Evolutionary conservation across 176 grass and related monocot genomes (phyloP).

Genomic region (Triticum monococcum): DNA sequence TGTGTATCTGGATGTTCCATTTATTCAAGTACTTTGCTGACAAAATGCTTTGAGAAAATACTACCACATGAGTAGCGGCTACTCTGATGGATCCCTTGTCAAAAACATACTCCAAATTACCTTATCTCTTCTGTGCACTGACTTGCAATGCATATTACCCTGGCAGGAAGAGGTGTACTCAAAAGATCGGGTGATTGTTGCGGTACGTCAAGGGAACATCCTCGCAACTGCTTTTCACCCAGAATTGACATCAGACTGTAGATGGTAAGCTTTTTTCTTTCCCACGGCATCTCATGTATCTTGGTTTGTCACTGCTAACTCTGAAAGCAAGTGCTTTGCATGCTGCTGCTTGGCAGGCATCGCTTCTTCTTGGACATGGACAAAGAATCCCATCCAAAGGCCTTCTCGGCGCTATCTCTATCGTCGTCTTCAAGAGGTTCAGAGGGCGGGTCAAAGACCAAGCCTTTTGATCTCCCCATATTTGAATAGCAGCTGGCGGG

Average conservation of each 20-base stretch:
- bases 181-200: too few relatives aligned
- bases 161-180: too few relatives aligned
- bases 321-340: not conserved
- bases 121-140: not conserved
- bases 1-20: not conserved
- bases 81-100: not conserved
- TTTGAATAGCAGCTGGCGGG: constrained; percentile 50
- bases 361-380: constrained; percentile 82
- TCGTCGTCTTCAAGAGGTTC: constrained; percentile 27
- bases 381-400: constrained; percentile 50
- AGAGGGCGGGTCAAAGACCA: constrained; percentile 25
- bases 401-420: constrained; percentile 21
- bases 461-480: constrained; percentile 70
- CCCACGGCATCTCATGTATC: not conserved
- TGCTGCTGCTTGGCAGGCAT: constrained; percentile 41
- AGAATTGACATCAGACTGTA: constrained; percentile 86
- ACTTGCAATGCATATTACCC: not conserved
- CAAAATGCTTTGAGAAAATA: not conserved
- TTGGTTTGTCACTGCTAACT: not conserved
- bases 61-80: not conserved
- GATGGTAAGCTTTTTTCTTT: constrained; percentile 55
- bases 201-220: constrained; percentile 64
- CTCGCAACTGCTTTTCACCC: constrained; percentile 94
- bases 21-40: not conserved
- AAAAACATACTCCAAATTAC: not conserved